Base-by-base conservation (phyloP, 2,329 filamentous ascomycete genomes). In the Thelonectria discophora region DNA sequence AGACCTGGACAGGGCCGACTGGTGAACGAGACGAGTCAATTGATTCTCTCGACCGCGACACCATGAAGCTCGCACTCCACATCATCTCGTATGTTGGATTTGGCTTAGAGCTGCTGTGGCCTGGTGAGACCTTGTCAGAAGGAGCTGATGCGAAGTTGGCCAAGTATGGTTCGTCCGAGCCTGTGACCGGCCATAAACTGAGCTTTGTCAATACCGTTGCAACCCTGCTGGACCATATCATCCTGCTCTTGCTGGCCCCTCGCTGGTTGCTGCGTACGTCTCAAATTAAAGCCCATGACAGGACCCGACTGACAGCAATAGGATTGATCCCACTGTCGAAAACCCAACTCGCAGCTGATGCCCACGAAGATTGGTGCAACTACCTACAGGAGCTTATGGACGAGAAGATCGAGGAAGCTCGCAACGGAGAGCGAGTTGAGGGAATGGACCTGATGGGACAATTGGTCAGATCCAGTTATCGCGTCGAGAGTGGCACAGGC, bases 371-470 rank as follows among this genome's bases (percentile, higher is more conserved):
- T 75, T 92, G 89, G 80, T 78, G 83, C 34, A 81, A 84, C 63
- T 93, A 93, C 75, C 88, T 92, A 85, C 79, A 85, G 47, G 88
- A 92, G 69, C 83, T 93, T 45, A 83, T 91, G 59, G 78, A 85
- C 30, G 82, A 85, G 66, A 92, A 91, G 76, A 74, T 79, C 5
- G 78, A 80, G 21, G 78, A 80, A 52, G 74, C 78, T 21, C 70
- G 71, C 30, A 68, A 69, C 5, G 76, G 76, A 15, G 69, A 76
- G 32, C 74, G 74, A 56, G 72, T 73, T 13, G 79, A 80, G 32
- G 80, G 81, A 12, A 81, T 84, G 77, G 85, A 85, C 60, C 76
- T 84, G 40, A 83, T 84, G 79, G 83, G 81, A 15, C 79, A 84
- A 58, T 75, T 86, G 8, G 80, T 81, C 10, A 77, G 80, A 21